Evolutionary conservation across 148 eudicot species (phyloP).

Genomic region (Persicaria tinctoria): DNA sequence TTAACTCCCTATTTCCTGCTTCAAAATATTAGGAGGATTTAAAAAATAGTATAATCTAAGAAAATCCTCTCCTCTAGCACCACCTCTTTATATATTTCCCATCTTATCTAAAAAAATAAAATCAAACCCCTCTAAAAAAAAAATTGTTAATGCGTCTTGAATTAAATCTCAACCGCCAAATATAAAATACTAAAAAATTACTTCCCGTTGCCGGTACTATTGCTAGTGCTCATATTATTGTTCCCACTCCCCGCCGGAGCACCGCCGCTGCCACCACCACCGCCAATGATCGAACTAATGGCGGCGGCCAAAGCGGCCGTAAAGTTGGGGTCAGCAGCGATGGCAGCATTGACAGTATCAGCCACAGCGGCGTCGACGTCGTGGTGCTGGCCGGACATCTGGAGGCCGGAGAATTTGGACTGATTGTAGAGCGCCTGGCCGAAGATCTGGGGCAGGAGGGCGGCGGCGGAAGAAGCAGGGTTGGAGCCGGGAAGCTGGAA

Average conservation of each 20-base stretch:
- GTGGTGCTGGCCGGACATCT: conserved; percentile 22
- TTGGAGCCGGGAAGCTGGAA: conserved; percentile 18
- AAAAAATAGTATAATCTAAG: too few species aligned
- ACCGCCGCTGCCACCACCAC: conserved; percentile 19
- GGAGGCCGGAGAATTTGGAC: conserved; percentile 59
- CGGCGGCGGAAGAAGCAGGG: background rate
- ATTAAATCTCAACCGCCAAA: too few species aligned
- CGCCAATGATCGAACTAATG: conserved; percentile 37
- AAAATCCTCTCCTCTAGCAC: background rate
- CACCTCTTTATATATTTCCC: background rate
- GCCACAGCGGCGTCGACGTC: conserved; percentile 19
- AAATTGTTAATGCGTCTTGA: too few species aligned
- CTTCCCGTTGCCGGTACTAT: conserved; percentile 23
- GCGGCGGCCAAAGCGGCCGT: conserved; percentile 51
- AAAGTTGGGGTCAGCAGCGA: conserved; percentile 47
- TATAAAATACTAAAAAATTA: background rate
- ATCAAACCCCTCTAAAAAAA: background rate
- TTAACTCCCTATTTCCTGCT: too few species aligned
- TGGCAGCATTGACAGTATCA: conserved; percentile 25
- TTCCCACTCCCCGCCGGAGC: background rate
- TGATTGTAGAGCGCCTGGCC: conserved; percentile 46
- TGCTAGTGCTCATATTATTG: conserved; percentile 17
- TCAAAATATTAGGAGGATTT: too few species aligned
- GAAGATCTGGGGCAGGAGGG: conserved; percentile 34
- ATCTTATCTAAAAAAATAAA: background rate